Evolutionary conservation across 2,329 filamentous ascomycete species (phyloP).

Genomic region (Orbilia ellipsospora): DNA sequence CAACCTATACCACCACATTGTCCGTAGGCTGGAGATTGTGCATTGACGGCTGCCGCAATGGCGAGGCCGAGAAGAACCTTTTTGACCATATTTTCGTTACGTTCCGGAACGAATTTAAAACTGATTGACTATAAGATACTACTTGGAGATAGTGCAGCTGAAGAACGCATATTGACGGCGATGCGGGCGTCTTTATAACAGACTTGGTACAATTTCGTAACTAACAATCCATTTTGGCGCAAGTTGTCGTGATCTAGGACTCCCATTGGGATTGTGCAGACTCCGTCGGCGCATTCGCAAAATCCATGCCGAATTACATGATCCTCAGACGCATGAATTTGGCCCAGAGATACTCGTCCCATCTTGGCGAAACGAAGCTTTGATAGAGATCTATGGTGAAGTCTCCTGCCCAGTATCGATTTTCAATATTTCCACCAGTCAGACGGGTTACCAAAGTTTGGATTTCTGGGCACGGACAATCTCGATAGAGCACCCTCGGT

Average conservation of each 20-base stretch:
- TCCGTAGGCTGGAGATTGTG: constrained; percentile 34
- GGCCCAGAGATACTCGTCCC: constrained; percentile 15
- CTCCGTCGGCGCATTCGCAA: no score
- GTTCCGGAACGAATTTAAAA: constrained; percentile 4
- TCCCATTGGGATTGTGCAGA: no score
- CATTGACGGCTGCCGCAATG: constrained; percentile 43
- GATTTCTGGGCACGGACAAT: constrained; percentile 48
- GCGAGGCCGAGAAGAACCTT: constrained; percentile 47
- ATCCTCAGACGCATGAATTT: not conserved
- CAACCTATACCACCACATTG: constrained; percentile 38
- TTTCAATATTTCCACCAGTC: constrained; percentile 47
- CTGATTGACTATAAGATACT: not conserved
- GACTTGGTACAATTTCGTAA: no score
- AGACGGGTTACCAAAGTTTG: constrained; percentile 25
- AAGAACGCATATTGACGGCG: not conserved
- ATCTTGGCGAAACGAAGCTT: constrained; percentile 38
- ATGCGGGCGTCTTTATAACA: no score
- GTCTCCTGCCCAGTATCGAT: not conserved
- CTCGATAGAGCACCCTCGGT: constrained; percentile 31
- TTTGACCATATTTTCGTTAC: constrained; percentile 28
- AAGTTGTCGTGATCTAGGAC: no score
- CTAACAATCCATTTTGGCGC: no score
- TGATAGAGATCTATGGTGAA: constrained; percentile 13
- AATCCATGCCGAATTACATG: no score
- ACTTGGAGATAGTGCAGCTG: constrained; percentile 10